Percentiles rank a stretch among this genome's conserved stretches.
These are phyloP conservation scores for Arxiozyma slooffiae DNA, from an alignment of 1,139 yeast genomes.

Conservation along the genomic window DNA sequence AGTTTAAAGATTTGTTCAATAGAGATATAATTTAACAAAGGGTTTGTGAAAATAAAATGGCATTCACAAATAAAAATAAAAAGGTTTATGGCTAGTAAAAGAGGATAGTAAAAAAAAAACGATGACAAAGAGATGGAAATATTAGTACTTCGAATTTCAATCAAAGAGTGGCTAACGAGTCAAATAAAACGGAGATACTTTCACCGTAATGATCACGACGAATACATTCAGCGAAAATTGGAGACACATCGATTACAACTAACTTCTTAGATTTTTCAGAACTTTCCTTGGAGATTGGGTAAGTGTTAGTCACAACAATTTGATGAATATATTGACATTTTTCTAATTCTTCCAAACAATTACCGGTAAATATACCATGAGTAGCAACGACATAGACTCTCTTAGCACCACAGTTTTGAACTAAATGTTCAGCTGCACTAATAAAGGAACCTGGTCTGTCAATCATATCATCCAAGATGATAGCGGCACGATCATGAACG, in stretches of 20 bases:
- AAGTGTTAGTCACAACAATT: slow-evolving; percentile 91
- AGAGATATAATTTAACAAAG: not conserved
- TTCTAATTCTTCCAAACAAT: slow-evolving; percentile 71
- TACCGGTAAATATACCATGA: slow-evolving; percentile 86
- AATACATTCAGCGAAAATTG: slow-evolving; percentile 94
- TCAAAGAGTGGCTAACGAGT: slow-evolving; percentile 60
- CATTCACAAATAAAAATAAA: no score
- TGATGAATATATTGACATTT: slow-evolving; percentile 71
- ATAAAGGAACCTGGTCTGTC: slow-evolving; percentile 90
- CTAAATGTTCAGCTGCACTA: slow-evolving; percentile 95
- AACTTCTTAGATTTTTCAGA: slow-evolving; percentile 53
- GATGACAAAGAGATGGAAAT: not conserved
- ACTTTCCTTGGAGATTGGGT: slow-evolving; percentile 64
- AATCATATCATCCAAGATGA: slow-evolving; percentile 91
- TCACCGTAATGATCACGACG: slow-evolving; percentile 98
- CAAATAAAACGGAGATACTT: slow-evolving; percentile 83
- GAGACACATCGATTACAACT: slow-evolving; percentile 83
- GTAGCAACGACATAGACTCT: slow-evolving; percentile 87
- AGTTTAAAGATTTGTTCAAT: not conserved
- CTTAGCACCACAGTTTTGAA: slow-evolving; percentile 90
- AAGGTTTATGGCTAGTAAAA: not conserved
- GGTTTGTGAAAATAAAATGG: no score
- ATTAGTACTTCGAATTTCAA: not conserved
- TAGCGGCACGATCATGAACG: slow-evolving; percentile 82
- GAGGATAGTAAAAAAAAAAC: not conserved